These are phyloP conservation scores for Ambrosia hybrid DNA, from an alignment of 140 eudicot genomes.

Conservation along the genomic window DNA sequence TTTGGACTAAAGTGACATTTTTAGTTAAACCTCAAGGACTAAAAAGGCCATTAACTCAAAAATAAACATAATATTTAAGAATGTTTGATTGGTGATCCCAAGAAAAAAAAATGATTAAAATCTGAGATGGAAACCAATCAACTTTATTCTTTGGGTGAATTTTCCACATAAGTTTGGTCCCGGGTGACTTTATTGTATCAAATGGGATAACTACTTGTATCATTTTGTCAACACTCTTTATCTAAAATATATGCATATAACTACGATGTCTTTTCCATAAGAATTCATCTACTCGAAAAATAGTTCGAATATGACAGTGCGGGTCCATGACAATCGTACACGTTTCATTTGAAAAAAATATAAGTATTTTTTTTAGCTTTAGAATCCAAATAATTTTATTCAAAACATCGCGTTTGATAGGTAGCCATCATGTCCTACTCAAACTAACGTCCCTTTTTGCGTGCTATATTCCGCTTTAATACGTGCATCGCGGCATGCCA, in stretches of 20 bases:
- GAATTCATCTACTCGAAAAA: conserved; percentile 18
- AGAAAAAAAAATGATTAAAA: conserved; percentile 20
- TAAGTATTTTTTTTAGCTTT: background rate
- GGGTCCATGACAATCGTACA: conserved; percentile 29
- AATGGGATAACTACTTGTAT: conserved; percentile 29
- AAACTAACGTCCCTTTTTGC: background rate
- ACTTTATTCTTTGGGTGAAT: conserved; percentile 32
- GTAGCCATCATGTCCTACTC: background rate
- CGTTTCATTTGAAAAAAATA: conserved; percentile 12
- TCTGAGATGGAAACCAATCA: conserved; percentile 20
- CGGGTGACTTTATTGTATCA: conserved; percentile 22
- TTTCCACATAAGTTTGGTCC: conserved; percentile 36
- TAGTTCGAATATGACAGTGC: conserved; percentile 20
- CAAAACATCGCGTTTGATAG: no score
- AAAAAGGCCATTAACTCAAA: background rate
- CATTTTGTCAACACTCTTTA: conserved; percentile 30
- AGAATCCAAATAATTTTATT: background rate
- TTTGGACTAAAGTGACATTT: no score
- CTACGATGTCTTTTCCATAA: conserved; percentile 21
- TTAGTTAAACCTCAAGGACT: no score
- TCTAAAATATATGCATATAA: conserved; percentile 12
- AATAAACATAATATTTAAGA: conserved; percentile 3
- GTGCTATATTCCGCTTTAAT: conserved; percentile 13
- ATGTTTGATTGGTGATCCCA: conserved; percentile 24
- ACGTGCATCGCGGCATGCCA: conserved; percentile 16